Evolutionary conservation across 2,329 filamentous ascomycete species (phyloP), one percentile per base, ranked within the genome.

Genomic region (Aotearoamyces nothofagi): DNA sequence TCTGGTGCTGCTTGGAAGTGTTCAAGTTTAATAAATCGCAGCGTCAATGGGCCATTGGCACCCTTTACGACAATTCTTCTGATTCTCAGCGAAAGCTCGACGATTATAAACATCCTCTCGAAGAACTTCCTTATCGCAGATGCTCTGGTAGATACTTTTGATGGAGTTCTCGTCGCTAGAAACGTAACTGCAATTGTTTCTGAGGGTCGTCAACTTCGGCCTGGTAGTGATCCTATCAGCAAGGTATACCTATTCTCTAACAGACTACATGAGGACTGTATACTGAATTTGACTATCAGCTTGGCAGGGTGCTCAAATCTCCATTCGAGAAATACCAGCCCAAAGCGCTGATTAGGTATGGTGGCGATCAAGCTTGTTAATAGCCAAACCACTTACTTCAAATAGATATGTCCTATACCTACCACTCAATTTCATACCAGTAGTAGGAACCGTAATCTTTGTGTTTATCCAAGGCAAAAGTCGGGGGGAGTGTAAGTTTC

Each of bases 341-440:
- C 15, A 69, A 61, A 43, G 72, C 76, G 5, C 53, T 93, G 24
- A 57, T 93, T 22, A 64, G 81, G 23, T 51, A 49, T 31, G 17
- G 45, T n/a, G n/a, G n/a, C n/a, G n/a, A n/a, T n/a, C n/a, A n/a
- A n/a, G n/a, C n/a, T n/a, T n/a, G n/a, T n/a, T n/a, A n/a, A n/a
- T n/a, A n/a, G n/a, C n/a, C n/a, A n/a, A n/a, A n/a, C n/a, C n/a
- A n/a, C n/a, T n/a, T n/a, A n/a, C n/a, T n/a, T n/a, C n/a, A n/a
- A n/a, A n/a, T n/a, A n/a, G n/a, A n/a, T n/a, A n/a, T n/a, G n/a
- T n/a, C n/a, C n/a, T n/a, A 56, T 90, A 92, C 49, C 61, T 93
- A 23, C 86, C 87, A 8, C 63, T 96, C 35, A 96, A 94, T 57
- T 84, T 93, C 49, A 84, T 96, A 29, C 87, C 87, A 0, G 66